Evolutionary conservation across 208 protist species (phyloP).

Genomic region (Wallacemonas sp.): DNA sequence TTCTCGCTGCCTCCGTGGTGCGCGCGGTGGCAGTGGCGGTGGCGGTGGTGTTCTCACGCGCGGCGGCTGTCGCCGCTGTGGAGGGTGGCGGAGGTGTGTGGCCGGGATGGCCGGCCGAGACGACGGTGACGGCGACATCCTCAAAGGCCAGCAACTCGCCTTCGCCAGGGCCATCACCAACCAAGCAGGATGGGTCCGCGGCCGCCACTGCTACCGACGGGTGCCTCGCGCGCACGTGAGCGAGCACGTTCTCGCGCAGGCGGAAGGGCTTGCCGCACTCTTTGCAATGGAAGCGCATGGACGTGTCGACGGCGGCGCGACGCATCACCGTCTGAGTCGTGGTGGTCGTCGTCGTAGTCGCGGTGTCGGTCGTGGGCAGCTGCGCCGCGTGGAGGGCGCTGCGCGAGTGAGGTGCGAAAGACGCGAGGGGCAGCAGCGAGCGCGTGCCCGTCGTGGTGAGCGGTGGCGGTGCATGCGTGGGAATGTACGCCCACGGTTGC

Average conservation of each 20-base stretch:
- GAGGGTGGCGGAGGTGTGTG: neutral
- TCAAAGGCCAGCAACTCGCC: constrained; percentile 52
- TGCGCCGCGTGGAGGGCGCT: neutral
- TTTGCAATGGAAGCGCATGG: constrained; percentile 60
- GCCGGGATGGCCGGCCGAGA: neutral
- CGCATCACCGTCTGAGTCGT: constrained; percentile 12
- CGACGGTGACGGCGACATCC: constrained; percentile 3
- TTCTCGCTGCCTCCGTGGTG: neutral
- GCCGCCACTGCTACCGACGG: neutral
- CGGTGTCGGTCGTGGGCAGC: neutral
- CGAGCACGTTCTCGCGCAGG: constrained; percentile 22
- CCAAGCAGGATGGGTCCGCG: too few species aligned
- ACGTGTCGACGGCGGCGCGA: constrained; percentile 28
- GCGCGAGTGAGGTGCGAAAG: too few species aligned
- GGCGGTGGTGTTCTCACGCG: too few species aligned
- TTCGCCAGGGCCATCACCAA: constrained; percentile 39
- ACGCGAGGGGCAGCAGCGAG: constrained; percentile 11
- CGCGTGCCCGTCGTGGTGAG: constrained; percentile 50
- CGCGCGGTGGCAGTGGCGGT: neutral
- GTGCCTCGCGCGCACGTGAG: constrained; percentile 56
- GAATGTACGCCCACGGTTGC: constrained; percentile 27
- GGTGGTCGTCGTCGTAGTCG: neutral
- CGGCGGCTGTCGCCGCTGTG: neutral
- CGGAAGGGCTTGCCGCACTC: constrained; percentile 58
- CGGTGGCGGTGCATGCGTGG: constrained; percentile 46